Evolutionary conservation across 1,284 basidiomycete species (phyloP).

Genomic region (Hypsizygus ulmarius): DNA sequence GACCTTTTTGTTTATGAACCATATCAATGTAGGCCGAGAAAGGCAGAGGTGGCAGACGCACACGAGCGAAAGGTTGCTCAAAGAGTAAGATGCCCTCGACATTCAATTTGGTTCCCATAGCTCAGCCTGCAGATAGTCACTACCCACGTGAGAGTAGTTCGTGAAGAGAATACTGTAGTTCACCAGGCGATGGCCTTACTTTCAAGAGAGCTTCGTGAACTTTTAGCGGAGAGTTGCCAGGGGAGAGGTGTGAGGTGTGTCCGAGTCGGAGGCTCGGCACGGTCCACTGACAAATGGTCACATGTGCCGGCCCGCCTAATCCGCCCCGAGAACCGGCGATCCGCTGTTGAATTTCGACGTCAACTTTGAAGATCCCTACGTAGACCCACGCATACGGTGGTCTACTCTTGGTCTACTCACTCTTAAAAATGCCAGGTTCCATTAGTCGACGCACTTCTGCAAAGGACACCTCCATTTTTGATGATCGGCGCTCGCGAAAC

Average conservation of each 20-base stretch:
- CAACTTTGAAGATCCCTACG: no score
- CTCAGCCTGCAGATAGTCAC: neutral
- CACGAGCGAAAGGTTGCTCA: slow-evolving; percentile 83
- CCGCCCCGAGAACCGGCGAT: no score
- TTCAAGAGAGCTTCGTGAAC: no score
- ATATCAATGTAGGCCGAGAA: slow-evolving; percentile 4
- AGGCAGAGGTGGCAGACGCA: slow-evolving; percentile 32
- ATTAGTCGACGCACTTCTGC: slow-evolving; percentile 3
- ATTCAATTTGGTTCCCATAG: slow-evolving; percentile 53
- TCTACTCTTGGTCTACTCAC: no score
- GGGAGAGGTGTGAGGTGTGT: no score
- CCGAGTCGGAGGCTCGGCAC: no score
- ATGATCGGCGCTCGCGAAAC: slow-evolving; percentile 2
- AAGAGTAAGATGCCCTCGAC: slow-evolving; percentile 80
- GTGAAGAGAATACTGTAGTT: neutral
- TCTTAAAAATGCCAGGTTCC: neutral
- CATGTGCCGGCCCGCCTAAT: no score
- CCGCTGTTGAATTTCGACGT: no score
- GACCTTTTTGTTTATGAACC: slow-evolving; percentile 46
- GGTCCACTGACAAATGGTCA: no score
- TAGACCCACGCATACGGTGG: no score
- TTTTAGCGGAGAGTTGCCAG: no score
- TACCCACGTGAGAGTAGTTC: neutral
- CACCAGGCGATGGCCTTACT: no score
- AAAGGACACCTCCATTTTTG: neutral